Conservation (phyloP, 805 yeast genomes). For the Candida xiaguanensis region DNA sequence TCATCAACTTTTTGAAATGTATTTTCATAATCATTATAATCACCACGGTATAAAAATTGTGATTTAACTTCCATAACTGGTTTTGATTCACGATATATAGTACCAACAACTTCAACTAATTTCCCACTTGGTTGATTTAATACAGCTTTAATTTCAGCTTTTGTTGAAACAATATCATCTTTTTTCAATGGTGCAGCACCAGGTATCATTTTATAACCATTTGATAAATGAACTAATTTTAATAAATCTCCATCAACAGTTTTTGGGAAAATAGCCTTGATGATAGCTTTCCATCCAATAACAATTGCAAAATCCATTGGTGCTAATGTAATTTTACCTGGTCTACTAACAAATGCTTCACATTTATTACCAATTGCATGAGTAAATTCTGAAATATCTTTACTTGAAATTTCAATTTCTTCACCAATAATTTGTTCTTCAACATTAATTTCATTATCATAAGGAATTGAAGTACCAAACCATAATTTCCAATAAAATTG, state of each 20-base stretch:
- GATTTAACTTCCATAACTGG: conserved; percentile 94
- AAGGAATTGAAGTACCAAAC: conserved; percentile 66
- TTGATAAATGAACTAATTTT: conserved; percentile 90
- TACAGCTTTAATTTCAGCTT: conserved; percentile 84
- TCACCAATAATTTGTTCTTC: conserved; percentile 69
- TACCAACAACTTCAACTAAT: conserved; percentile 92
- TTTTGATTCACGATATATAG: conserved; percentile 66
- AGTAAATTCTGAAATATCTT: conserved; percentile 85
- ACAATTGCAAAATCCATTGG: conserved; percentile 99
- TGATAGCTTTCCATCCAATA: conserved; percentile 96
- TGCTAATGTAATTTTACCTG: conserved; percentile 79
- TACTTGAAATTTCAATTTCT: conserved; percentile 61
- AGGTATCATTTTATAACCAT: conserved; percentile 89
- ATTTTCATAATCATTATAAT: conserved; percentile 80
- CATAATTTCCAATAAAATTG: conserved; percentile 96
- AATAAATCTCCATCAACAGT: conserved; percentile 94
- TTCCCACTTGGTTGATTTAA: conserved; percentile 91
- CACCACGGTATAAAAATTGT: conserved; percentile 94
- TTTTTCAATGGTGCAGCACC: conserved; percentile 86
- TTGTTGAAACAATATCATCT: conserved; percentile 80
- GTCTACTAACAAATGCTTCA: conserved; percentile 89
- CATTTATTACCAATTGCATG: conserved; percentile 97
- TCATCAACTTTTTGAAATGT: conserved; percentile 87
- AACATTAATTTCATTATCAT: conserved; percentile 70
- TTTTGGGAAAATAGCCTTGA: conserved; percentile 96